A percentile compares a stretch with the other conserved stretches of the same genome.
Conservation (phyloP, 2,329 filamentous ascomycete species). For the Dactylellina haptotyla region DNA sequence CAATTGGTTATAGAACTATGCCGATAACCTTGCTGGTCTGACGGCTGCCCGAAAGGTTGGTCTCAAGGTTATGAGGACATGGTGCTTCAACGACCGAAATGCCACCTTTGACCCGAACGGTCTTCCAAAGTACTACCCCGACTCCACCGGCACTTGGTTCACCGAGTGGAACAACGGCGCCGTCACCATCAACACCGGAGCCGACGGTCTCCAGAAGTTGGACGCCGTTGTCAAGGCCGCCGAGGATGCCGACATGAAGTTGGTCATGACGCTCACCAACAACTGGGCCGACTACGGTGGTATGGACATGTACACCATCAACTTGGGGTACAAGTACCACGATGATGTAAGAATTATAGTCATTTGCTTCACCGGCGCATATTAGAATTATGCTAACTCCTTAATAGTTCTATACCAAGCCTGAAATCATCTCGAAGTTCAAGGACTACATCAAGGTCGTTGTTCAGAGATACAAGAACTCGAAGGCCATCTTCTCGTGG, state of each 20-base stretch:
- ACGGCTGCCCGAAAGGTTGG: conserved; percentile 65
- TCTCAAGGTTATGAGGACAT: conserved; percentile 68
- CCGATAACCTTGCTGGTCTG: conserved; percentile 65
- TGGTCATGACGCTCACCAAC: conserved; percentile 68
- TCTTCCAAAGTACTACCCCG: conserved; percentile 67
- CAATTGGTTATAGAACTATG: conserved; percentile 62
- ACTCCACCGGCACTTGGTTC: conserved; percentile 65
- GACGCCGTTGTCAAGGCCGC: conserved; percentile 68
- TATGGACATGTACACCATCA: conserved; percentile 71
- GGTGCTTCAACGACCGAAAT: conserved; percentile 71
- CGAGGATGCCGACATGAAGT: conserved; percentile 66
- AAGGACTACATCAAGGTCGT: conserved; percentile 66
- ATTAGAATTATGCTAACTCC: conserved; percentile 55
- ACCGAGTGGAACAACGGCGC: conserved; percentile 66
- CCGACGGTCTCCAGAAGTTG: conserved; percentile 61
- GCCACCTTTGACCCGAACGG: conserved; percentile 63
- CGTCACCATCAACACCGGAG: conserved; percentile 63
- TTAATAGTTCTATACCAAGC: conserved; percentile 64
- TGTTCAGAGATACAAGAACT: conserved; percentile 65
- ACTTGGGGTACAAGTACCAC: conserved; percentile 67
- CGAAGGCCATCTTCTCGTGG: conserved; percentile 67
- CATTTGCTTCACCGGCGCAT: background rate
- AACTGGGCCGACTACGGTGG: conserved; percentile 70
- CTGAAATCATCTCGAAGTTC: conserved; percentile 66
- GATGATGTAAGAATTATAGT: conserved; percentile 62